Evolutionary conservation across 768 basidiomycete genomes (phyloP), one percentile per base, ranked within the genome.

Genomic region (Rhodotorula sphaerocarpa): DNA sequence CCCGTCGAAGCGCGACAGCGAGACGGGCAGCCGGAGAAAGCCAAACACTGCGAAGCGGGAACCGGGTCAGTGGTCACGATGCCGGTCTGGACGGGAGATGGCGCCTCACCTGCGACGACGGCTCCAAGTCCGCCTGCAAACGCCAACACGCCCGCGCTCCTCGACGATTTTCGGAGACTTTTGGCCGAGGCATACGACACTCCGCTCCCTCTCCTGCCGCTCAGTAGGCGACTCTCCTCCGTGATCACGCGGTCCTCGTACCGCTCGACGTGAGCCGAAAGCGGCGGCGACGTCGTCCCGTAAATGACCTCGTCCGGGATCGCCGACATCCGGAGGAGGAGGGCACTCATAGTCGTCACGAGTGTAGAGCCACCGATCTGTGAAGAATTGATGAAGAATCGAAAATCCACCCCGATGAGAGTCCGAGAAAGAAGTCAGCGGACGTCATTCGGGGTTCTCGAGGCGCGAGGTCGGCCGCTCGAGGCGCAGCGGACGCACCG

Each of bases 61-160:
- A n/a, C n/a, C n/a, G n/a, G n/a, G n/a, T 47, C 6, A 23, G 31
- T 10, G 44, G 16, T 52, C 11, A 36, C 28, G 9, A 21, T 1
- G 33, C 20, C 18, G 2, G 18, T 2, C 18, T 48, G 3, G 10
- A 9, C 3, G 21, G 20, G 31, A 21, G 39, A 12, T 2, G 30
- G 11, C 25, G 33, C 1, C 56, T 16, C 16, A 67, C 66, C 66
- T 20, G 66, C 61, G 27, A 67, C n/a, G 4, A 67, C 44, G 0
- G 66, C 66, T 9, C 66, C 66, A 1, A 50, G 11, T 2, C 66
- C 66, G 7, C 58, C 55, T 3, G 58, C 50, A 42, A 67, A 63
- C 5, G 61, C 66, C 10, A 63, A 28, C 7, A 67, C 3, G 12
- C 66, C 66, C 7, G 62, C 66, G 21, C 63, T 41, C 14, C 55